A percentile compares a stretch with the other conserved stretches of the same genome.
phyloP scores from a whole-genome alignment of 1,284 basidiomycete genomes.

The Tylopilus sp. region DNA sequence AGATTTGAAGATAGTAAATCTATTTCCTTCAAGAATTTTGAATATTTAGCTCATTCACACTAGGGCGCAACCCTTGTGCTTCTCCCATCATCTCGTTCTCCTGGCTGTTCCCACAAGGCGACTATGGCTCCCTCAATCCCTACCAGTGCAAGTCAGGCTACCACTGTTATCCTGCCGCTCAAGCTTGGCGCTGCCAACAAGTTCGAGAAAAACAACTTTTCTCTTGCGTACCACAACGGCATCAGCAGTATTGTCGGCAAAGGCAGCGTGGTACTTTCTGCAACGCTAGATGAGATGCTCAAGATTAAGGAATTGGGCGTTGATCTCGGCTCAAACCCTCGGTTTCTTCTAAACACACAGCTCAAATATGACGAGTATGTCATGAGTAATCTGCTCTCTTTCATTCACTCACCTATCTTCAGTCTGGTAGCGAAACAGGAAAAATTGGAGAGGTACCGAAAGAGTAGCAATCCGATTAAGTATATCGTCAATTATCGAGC shows the following conservation, averaged over 20 bases:
- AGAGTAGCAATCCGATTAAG: not conserved
- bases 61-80: too few relatives aligned
- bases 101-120: too few relatives aligned
- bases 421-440: not conserved
- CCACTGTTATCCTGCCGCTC: not conserved
- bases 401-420: not conserved
- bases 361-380: not conserved
- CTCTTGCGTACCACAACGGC: not conserved
- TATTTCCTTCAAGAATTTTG: too few relatives aligned
- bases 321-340: not conserved
- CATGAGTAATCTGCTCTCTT: not conserved
- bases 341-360: not conserved
- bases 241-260: not conserved
- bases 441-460: not conserved
- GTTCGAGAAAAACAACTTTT: not conserved
- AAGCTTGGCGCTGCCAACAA: not conserved
- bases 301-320: conserved; percentile 1
- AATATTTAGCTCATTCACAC: too few relatives aligned
- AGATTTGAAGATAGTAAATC: too few relatives aligned
- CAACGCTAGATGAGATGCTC: conserved; percentile 6
- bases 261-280: conserved; percentile 1
- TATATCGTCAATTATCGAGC: not conserved
- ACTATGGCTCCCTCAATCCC: too few relatives aligned
- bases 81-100: too few relatives aligned
- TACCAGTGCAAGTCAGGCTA: too few relatives aligned